Evolutionary conservation across 345 rosid genomes (phyloP).

Genomic region (Moricandia arvensis): DNA sequence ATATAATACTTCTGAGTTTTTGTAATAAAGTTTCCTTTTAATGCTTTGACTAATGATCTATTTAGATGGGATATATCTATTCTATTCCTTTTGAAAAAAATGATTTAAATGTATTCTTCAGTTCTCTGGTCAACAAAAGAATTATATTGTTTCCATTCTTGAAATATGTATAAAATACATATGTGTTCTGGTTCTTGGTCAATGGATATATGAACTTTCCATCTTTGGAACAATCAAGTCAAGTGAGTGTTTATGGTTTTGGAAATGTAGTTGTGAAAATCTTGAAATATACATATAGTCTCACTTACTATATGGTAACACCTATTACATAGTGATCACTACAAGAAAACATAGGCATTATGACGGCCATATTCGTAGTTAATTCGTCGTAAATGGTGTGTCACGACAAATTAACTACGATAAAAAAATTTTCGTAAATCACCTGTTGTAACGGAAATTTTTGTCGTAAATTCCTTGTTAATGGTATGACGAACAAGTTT

Average conservation of each 20-base stretch:
- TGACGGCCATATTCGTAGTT: no score
- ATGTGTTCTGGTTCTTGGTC: background rate
- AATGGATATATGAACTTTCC: background rate
- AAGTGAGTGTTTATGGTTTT: background rate
- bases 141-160: background rate
- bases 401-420: no score
- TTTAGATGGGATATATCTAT: background rate
- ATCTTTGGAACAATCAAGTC: no score
- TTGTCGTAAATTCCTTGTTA: no score
- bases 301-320: no score
- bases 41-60: conserved; percentile 13
- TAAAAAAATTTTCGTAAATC: no score
- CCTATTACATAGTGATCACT: no score
- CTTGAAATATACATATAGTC: background rate
- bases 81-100: background rate
- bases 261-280: background rate
- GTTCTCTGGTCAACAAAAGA: background rate
- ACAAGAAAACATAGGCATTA: no score
- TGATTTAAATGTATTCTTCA: background rate
- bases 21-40: background rate
- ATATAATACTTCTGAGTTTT: background rate
- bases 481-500: no score
- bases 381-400: no score
- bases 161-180: background rate
- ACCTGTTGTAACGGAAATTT: no score